Evolutionary conservation across 2,329 filamentous ascomycete species (phyloP).

Genomic region (Sporothrix brasiliensis): DNA sequence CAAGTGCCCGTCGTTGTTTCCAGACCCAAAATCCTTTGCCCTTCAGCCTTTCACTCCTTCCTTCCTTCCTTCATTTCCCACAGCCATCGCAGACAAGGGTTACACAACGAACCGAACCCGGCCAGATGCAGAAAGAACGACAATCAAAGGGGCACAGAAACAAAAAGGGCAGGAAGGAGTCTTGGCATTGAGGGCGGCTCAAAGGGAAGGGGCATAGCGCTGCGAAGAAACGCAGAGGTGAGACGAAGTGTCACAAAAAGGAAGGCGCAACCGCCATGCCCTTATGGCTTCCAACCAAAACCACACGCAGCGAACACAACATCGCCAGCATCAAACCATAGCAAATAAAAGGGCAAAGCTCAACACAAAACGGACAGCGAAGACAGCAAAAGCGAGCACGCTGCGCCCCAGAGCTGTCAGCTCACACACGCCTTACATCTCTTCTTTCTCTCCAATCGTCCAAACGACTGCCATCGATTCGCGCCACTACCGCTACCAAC

Average conservation of each 20-base stretch:
- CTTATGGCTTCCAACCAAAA: conserved; percentile 4
- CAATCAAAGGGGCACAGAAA: background rate
- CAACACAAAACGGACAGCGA: background rate
- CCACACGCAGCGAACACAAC: background rate
- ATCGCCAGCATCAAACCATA: conserved; percentile 17
- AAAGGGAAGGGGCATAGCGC: conserved; percentile 13
- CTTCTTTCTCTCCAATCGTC: conserved; percentile 2
- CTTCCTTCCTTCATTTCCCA: conserved; percentile 18
- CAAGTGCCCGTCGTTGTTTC: background rate
- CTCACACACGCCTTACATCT: conserved; percentile 2
- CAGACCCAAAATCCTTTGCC: background rate
- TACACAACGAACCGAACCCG: conserved; percentile 10
- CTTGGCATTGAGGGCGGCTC: conserved; percentile 18
- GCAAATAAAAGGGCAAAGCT: background rate
- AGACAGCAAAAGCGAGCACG: background rate
- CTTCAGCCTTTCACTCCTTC: background rate
- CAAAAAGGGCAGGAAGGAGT: conserved; percentile 12
- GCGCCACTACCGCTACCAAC: conserved; percentile 14
- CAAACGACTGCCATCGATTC: conserved; percentile 1
- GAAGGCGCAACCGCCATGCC: conserved; percentile 13
- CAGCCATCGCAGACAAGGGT: background rate
- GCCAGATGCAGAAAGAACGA: conserved; percentile 20
- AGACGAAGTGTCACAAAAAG: conserved; percentile 9
- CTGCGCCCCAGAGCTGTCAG: conserved; percentile 6
- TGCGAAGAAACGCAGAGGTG: conserved; percentile 16